phyloP scores from a whole-genome alignment of 805 yeast species.

The Ogataea saltuana region DNA sequence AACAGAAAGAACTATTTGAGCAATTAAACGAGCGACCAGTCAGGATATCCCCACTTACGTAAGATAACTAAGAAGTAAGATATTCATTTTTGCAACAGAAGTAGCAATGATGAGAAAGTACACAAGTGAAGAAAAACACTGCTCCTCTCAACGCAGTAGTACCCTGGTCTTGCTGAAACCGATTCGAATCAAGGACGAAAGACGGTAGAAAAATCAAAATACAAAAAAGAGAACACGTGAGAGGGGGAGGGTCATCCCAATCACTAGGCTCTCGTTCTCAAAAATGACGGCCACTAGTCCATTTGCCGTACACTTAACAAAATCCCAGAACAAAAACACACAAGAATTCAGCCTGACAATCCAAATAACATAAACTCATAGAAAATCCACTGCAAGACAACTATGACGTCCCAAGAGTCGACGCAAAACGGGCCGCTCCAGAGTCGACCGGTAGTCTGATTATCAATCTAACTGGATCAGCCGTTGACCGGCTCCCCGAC shows the following conservation, averaged over 20 bases:
- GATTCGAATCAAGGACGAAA: not conserved
- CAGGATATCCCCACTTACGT: not conserved
- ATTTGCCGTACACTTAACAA: no score
- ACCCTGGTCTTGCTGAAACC: not conserved
- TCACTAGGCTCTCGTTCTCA: no score
- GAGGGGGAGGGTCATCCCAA: no score
- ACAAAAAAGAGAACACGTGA: no score
- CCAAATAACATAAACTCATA: not conserved
- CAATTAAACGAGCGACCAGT: slow-evolving; percentile 16
- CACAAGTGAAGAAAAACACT: slow-evolving; percentile 1
- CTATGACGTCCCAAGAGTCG: no score
- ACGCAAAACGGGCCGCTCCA: not conserved
- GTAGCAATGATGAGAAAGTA: slow-evolving; percentile 1
- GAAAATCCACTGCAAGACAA: not conserved
- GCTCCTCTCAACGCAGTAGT: no score
- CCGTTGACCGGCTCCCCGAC: slow-evolving; percentile 37
- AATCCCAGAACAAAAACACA: not conserved
- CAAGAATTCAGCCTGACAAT: not conserved
- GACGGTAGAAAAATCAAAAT: not conserved
- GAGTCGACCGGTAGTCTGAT: no score
- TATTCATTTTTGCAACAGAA: slow-evolving; percentile 4
- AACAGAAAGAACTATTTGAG: slow-evolving; percentile 89
- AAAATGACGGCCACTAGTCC: no score
- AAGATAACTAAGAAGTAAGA: not conserved
- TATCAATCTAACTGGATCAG: slow-evolving; percentile 8